Evolutionary conservation across 352 stramenopile genomes (phyloP), one percentile per base, ranked within the genome.

Genomic region (Globisporangium heterothallicum): DNA sequence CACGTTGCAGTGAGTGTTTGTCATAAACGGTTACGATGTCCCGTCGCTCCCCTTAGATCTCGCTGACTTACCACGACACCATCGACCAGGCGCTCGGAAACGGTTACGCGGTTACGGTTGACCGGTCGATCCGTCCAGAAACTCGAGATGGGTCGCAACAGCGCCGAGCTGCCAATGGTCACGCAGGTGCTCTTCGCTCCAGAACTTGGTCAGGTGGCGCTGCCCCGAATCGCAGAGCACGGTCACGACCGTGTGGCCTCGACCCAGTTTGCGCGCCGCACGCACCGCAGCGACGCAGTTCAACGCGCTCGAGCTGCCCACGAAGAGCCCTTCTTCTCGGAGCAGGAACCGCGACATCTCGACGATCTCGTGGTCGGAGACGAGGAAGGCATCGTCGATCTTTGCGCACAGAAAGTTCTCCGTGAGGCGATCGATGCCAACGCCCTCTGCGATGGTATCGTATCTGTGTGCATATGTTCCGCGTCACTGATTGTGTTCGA

Each of bases 331-430:
- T 67, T 99, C 97, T 24, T 97, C 80, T 24, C 73, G 74, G 32
- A 99, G 68, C 14, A 99, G 62, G 64, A 94, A 98, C 57, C 98
- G 95, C 30, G 96, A 96, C 95, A 99, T 99, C 53, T 97, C 84
- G 4, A 99, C 86, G 8, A 95, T 96, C 64, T 99, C 93, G 59
- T 98, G 78, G 79, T 99, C 95, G 2, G 78, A 82, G 38, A 98
- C 91, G 47, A 72, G 69, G 66, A 93, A 84, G 8, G 87, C 88
- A 56, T 91, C 83, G 58, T 97, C 88, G 47, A 96, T 85, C 27
- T 88, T 71, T 10, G 94, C 96, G 9, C 85, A 72, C 22, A 80
- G 53, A 61, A 99, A 98, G 68, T 99, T 99, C 27, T 85, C 74
- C 8, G 96, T 99, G 45, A 99, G 63, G 13, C 97, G 92, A 70